These are phyloP conservation scores for Agrocybe pediades DNA, from an alignment of 768 basidiomycete species.

Conservation along the genomic window DNA sequence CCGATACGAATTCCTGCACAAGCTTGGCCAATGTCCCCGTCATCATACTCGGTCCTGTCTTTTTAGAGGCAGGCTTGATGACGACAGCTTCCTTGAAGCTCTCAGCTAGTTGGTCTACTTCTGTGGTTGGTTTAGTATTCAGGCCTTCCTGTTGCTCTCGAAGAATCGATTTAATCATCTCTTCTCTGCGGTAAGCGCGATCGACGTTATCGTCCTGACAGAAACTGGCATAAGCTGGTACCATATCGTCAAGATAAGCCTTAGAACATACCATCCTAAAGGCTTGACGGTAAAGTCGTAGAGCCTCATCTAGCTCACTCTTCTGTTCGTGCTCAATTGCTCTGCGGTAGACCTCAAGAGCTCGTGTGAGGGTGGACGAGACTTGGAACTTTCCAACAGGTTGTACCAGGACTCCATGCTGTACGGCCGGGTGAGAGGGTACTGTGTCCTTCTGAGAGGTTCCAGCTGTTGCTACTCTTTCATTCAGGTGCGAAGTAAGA, in stretches of 20 bases:
- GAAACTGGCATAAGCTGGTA: constrained; percentile 6
- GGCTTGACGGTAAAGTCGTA: constrained; percentile 75
- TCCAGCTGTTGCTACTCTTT: neutral
- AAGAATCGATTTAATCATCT: constrained; percentile 42
- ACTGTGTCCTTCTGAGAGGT: neutral
- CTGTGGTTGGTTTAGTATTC: constrained; percentile 3
- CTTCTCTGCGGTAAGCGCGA: constrained; percentile 62
- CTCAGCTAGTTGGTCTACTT: constrained; percentile 27
- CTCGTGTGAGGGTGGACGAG: constrained; percentile 41
- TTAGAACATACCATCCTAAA: constrained; percentile 57
- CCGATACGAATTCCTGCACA: constrained; percentile 46
- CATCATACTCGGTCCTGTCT: constrained; percentile 20
- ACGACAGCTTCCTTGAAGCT: constrained; percentile 27
- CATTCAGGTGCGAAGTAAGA: neutral
- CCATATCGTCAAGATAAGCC: neutral
- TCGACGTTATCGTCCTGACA: constrained; percentile 72
- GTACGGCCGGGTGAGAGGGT: constrained; percentile 24
- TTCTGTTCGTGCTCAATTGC: constrained; percentile 77
- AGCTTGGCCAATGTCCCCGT: constrained; percentile 48
- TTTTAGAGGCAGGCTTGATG: constrained; percentile 21
- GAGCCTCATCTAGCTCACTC: constrained; percentile 75
- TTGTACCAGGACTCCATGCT: constrained; percentile 20
- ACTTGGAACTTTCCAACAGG: constrained; percentile 21
- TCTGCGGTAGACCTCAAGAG: constrained; percentile 65
- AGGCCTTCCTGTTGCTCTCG: constrained; percentile 22